Conservation (phyloP, 1,139 yeast species). For the Geotrichum restrictum region DNA sequence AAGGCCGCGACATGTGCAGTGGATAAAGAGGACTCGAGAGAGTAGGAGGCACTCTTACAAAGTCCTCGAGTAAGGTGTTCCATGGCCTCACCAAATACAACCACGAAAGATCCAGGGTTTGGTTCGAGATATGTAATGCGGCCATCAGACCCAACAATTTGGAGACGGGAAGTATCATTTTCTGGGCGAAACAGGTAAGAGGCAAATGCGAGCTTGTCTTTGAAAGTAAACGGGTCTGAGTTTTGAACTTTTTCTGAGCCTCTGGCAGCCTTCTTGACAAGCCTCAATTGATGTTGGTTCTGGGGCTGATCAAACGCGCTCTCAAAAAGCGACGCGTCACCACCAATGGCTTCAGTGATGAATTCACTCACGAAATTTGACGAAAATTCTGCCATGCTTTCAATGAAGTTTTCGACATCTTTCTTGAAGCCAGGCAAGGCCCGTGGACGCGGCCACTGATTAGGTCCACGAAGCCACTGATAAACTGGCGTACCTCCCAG, state of each 20-base stretch:
- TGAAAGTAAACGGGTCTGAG: conserved; percentile 4
- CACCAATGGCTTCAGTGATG: conserved; percentile 14
- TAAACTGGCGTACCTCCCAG: conserved; percentile 14
- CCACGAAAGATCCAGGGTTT: conserved; percentile 6
- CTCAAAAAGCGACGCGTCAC: conserved; percentile 7
- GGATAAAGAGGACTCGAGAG: neutral
- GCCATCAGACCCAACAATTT: conserved; percentile 11
- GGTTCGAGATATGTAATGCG: conserved; percentile 3
- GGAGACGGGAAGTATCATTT: conserved; percentile 1
- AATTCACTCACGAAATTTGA: conserved; percentile 2
- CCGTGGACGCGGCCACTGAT: conserved; percentile 14
- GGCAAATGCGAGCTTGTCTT: conserved; percentile 11
- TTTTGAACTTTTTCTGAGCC: neutral
- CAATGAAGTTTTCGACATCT: neutral
- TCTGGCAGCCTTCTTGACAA: conserved; percentile 6
- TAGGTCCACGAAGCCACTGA: conserved; percentile 17
- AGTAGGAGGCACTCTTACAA: conserved; percentile 12
- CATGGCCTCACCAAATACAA: conserved; percentile 9
- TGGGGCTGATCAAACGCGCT: conserved; percentile 2
- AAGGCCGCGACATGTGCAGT: conserved; percentile 6
- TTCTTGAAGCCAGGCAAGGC: conserved; percentile 12
- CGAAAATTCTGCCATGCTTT: conserved; percentile 9
- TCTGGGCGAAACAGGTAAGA: conserved; percentile 2
- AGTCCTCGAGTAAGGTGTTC: conserved; percentile 8
- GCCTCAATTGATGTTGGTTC: neutral